Evolutionary conservation across 1,284 basidiomycete genomes (phyloP).

Genomic region (Cutaneotrichosporon sp.): DNA sequence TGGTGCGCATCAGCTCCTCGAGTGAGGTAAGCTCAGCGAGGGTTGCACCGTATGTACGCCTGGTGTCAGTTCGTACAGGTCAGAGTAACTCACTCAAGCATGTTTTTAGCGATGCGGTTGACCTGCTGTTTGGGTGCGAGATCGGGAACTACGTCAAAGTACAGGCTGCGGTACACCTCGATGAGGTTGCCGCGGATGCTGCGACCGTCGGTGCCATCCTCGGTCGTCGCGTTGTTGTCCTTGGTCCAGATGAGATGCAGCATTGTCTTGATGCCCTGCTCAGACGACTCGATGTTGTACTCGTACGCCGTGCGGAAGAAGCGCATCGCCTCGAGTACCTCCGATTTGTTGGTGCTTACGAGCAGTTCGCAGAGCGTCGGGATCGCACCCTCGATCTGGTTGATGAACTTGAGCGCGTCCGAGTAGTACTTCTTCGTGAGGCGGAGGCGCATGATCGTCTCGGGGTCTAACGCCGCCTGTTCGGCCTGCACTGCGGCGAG

Average conservation of each 20-base stretch:
- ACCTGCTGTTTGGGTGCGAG: constrained; percentile 80
- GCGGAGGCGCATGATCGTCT: constrained; percentile 67
- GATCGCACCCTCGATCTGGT: constrained; percentile 74
- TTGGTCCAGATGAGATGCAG: constrained; percentile 97
- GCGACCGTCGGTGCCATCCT: constrained; percentile 74
- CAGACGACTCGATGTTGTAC: constrained; percentile 75
- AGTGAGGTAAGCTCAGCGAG: constrained; percentile 93
- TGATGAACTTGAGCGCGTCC: constrained; percentile 84
- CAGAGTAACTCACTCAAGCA: constrained; percentile 75
- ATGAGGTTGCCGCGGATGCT: constrained; percentile 82
- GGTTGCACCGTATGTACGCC: constrained; percentile 83
- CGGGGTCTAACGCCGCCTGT: constrained; percentile 65
- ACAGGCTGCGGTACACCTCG: constrained; percentile 84
- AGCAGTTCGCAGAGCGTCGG: constrained; percentile 73
- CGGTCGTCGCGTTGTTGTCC: constrained; percentile 77
- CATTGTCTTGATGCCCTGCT: constrained; percentile 87
- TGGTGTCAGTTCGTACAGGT: constrained; percentile 41
- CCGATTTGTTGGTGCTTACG: constrained; percentile 86
- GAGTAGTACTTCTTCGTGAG: constrained; percentile 82
- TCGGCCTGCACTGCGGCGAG: constrained; percentile 63
- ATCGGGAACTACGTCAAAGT: constrained; percentile 73
- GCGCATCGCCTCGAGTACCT: constrained; percentile 92
- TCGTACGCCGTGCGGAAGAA: constrained; percentile 85
- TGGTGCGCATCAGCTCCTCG: constrained; percentile 91
- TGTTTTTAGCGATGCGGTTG: constrained; percentile 94